Evolutionary conservation across 2,329 filamentous ascomycete species (phyloP).

Genomic region (Byssoonygena ceratinophila): DNA sequence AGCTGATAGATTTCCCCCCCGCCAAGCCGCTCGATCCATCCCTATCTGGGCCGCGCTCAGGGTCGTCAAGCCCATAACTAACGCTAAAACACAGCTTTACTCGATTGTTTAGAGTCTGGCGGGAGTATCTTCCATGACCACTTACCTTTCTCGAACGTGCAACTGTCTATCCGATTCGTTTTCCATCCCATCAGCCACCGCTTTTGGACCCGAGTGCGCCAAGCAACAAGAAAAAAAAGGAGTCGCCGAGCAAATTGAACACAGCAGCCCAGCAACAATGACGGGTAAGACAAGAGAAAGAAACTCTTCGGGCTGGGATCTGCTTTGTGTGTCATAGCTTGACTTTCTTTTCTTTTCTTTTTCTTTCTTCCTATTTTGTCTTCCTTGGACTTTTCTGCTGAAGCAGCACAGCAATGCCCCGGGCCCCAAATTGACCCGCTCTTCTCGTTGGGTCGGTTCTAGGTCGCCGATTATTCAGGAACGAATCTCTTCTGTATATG

Average conservation of each 20-base stretch:
- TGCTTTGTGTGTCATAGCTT: constrained; percentile 4
- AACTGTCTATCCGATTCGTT: constrained; percentile 2
- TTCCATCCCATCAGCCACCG: constrained; percentile 1
- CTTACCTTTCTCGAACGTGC: no score
- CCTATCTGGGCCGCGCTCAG: no score
- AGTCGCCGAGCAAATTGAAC: background rate
- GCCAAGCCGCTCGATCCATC: no score
- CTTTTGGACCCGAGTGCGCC: background rate
- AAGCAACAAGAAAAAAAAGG: background rate
- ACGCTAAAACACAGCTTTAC: no score
- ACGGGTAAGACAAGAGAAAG: background rate
- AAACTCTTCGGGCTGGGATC: background rate
- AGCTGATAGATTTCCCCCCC: no score
- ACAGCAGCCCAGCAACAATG: background rate
- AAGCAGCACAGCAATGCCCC: no score
- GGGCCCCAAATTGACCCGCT: no score
- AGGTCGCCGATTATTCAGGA: background rate
- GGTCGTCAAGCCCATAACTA: no score
- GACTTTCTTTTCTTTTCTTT: background rate
- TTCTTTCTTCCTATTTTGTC: background rate
- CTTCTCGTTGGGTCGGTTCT: background rate
- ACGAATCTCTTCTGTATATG: background rate
- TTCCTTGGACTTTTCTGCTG: no score
- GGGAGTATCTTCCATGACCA: no score
- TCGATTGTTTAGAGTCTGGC: no score